These are phyloP conservation scores for Anisogramma anomala DNA, from an alignment of 2,329 filamentous ascomycete species.

Conservation along the genomic window DNA sequence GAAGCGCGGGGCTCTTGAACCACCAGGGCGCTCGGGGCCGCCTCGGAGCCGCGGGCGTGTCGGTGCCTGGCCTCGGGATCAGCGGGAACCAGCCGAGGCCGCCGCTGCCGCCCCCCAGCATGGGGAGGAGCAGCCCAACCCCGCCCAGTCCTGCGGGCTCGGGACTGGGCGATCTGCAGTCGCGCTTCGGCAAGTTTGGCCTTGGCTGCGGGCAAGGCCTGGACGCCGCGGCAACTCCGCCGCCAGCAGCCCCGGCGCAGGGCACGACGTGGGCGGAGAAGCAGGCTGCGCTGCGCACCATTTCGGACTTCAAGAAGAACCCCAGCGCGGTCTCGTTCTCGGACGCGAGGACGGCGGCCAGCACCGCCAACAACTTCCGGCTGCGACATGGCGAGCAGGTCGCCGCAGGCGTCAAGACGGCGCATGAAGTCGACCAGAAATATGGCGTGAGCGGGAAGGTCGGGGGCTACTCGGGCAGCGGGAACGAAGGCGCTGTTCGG, in stretches of 20 bases:
- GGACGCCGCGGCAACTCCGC: slow-evolving; percentile 15
- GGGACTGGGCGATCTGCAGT: slow-evolving; percentile 52
- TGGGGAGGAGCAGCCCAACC: slow-evolving; percentile 8
- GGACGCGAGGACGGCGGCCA: slow-evolving; percentile 46
- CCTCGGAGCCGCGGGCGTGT: slow-evolving; percentile 62
- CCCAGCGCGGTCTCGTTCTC: slow-evolving; percentile 49
- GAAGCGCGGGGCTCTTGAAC: slow-evolving; percentile 26
- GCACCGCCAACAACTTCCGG: slow-evolving; percentile 56
- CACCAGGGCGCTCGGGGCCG: slow-evolving; percentile 50
- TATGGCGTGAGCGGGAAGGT: slow-evolving; percentile 40
- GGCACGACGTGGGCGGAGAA: slow-evolving; percentile 56
- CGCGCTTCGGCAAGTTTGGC: slow-evolving; percentile 48
- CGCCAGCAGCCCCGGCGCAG: slow-evolving; percentile 24
- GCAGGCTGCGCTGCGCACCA: slow-evolving; percentile 51
- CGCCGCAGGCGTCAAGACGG: slow-evolving; percentile 44
- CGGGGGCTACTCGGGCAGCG: slow-evolving; percentile 18
- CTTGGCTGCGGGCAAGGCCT: slow-evolving; percentile 18
- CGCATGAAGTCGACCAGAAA: slow-evolving; percentile 48
- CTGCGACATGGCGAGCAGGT: slow-evolving; percentile 60
- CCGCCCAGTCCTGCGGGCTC: not conserved
- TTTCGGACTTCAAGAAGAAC: slow-evolving; percentile 46
- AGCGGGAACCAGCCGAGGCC: slow-evolving; percentile 21
- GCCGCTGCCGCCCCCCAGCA: slow-evolving; percentile 16
- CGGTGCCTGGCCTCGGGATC: slow-evolving; percentile 69
- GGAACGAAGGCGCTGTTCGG: not conserved